phyloP scores from a whole-genome alignment of 805 yeast genomes.

The Lipomyces kockii region DNA sequence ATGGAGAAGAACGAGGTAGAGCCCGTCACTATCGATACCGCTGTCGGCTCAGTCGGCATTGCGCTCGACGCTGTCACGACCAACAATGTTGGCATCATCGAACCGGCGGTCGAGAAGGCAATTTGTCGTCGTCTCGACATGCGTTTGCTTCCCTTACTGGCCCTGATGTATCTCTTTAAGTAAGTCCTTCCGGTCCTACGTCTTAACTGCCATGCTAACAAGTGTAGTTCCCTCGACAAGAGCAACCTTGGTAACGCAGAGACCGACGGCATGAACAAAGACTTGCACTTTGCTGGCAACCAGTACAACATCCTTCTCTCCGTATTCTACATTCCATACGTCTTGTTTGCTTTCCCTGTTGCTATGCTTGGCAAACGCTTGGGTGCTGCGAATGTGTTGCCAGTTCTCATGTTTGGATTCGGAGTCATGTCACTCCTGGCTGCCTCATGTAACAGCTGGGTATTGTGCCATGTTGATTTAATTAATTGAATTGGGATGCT shows the following conservation, averaged over 20 bases:
- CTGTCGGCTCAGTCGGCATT: background rate
- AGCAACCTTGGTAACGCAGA: background rate
- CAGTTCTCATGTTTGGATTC: constrained; percentile 51
- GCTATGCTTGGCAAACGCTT: constrained; percentile 48
- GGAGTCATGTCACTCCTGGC: constrained; percentile 51
- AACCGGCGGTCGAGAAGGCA: background rate
- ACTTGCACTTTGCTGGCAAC: constrained; percentile 48
- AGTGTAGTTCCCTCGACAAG: background rate
- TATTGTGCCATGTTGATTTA: constrained; percentile 37
- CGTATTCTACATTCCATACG: constrained; percentile 53
- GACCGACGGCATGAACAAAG: constrained; percentile 34
- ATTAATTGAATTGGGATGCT: background rate
- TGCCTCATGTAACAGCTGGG: constrained; percentile 50
- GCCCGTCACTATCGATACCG: background rate
- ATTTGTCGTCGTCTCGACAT: constrained; percentile 48
- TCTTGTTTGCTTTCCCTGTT: constrained; percentile 51
- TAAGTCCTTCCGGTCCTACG: constrained; percentile 36
- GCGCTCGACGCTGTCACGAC: background rate
- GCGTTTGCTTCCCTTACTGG: constrained; percentile 51
- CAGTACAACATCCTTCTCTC: constrained; percentile 54
- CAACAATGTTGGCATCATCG: background rate
- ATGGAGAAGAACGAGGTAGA: background rate
- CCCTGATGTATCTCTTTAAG: constrained; percentile 51
- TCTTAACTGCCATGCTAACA: background rate
- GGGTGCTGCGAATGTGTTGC: constrained; percentile 52